Evolutionary conservation across 495 filamentous ascomycete species (phyloP).

Genomic region (Aspergillus taichungensis): DNA sequence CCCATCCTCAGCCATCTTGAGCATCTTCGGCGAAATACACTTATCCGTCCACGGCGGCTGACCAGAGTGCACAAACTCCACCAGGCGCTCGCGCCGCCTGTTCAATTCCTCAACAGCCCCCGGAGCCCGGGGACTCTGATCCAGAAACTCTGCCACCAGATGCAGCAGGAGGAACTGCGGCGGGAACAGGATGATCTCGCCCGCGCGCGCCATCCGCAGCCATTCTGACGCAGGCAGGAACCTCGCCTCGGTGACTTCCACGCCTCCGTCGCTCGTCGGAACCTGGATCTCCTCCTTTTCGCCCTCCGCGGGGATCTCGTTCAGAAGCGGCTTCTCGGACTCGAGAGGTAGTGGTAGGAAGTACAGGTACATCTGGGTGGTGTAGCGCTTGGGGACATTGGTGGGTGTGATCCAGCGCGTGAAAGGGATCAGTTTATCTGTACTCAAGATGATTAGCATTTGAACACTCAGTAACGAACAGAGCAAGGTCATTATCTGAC

Average conservation of each 20-base stretch:
- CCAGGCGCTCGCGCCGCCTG: slow-evolving; percentile 41
- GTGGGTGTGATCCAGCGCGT: slow-evolving; percentile 86
- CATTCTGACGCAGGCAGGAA: slow-evolving; percentile 64
- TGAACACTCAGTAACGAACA: slow-evolving; percentile 1
- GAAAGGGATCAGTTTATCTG: slow-evolving; percentile 66
- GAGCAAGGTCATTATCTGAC: slow-evolving; percentile 27
- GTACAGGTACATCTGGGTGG: slow-evolving; percentile 94
- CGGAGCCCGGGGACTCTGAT: slow-evolving; percentile 24
- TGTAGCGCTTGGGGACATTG: slow-evolving; percentile 63
- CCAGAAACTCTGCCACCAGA: slow-evolving; percentile 54
- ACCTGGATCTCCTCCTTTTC: slow-evolving; percentile 36
- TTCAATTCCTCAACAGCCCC: slow-evolving; percentile 34
- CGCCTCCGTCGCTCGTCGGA: slow-evolving; percentile 72
- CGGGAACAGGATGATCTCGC: slow-evolving; percentile 77
- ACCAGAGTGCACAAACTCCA: slow-evolving; percentile 47
- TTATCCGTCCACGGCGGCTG: slow-evolving; percentile 68
- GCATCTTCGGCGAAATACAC: slow-evolving; percentile 59
- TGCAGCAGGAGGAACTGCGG: slow-evolving; percentile 78
- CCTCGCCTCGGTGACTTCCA: slow-evolving; percentile 75
- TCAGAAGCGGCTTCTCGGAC: slow-evolving; percentile 22
- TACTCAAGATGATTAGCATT: neutral
- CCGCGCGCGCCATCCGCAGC: slow-evolving; percentile 49
- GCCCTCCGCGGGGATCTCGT: slow-evolving; percentile 25
- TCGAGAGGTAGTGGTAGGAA: slow-evolving; percentile 63
- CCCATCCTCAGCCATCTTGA: slow-evolving; percentile 49